Evolutionary conservation across 2,329 filamentous ascomycete species (phyloP).

Genomic region (Exophiala spinifera): DNA sequence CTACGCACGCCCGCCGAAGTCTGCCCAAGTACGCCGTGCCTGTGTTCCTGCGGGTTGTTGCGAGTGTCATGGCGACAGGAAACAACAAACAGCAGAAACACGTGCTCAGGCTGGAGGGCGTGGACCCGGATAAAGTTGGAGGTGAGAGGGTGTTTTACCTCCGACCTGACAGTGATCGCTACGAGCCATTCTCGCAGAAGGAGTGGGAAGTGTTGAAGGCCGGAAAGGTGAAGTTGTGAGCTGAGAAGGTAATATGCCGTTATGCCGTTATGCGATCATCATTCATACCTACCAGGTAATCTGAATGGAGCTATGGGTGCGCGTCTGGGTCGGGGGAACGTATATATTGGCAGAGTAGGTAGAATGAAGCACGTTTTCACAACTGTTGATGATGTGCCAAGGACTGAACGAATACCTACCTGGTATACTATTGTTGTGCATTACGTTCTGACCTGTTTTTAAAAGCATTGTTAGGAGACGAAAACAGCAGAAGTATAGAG

Average conservation of each 20-base stretch:
- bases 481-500: too few species aligned
- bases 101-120: conserved; percentile 66
- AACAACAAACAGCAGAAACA: conserved; percentile 90
- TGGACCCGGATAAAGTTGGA: conserved; percentile 58
- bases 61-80: conserved; percentile 66
- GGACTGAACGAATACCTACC: too few species aligned
- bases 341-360: too few species aligned
- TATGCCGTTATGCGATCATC: too few species aligned
- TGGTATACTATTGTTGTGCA: too few species aligned
- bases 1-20: conserved; percentile 42
- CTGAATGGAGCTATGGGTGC: too few species aligned
- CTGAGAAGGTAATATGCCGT: conserved; percentile 16
- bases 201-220: conserved; percentile 68
- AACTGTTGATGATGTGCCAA: too few species aligned
- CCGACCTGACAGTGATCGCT: conserved; percentile 53
- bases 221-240: conserved; percentile 67
- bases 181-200: conserved; percentile 62
- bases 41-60: conserved; percentile 69
- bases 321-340: too few species aligned
- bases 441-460: too few species aligned
- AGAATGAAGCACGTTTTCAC: too few species aligned
- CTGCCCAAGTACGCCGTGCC: conserved; percentile 75
- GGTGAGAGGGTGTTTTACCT: conserved; percentile 65
- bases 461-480: too few species aligned
- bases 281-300: too few species aligned